Percentiles rank a stretch among this genome's conserved stretches.
Conservation (phyloP, 768 basidiomycete genomes). For the Lyophyllum shimeji region DNA sequence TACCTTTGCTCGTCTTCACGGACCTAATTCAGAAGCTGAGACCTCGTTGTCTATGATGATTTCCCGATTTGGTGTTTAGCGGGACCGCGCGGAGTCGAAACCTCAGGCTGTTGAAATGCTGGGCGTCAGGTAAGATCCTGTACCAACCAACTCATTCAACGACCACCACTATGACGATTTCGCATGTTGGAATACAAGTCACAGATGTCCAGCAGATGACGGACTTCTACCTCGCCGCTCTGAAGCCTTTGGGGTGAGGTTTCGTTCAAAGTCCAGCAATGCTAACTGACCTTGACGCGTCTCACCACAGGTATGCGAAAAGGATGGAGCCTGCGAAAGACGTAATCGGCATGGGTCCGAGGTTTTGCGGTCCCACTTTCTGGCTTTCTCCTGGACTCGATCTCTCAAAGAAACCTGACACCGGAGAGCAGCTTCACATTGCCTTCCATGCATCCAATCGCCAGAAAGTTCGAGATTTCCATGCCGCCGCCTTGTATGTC, state of each 20-base stretch:
- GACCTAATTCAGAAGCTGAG: not conserved
- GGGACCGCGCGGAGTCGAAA: not conserved
- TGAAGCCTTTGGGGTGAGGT: slow-evolving; percentile 1
- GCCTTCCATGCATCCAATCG: slow-evolving; percentile 4
- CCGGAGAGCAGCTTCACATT: not conserved
- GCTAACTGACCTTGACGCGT: not conserved
- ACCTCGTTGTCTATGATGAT: not conserved
- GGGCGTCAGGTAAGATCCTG: slow-evolving; percentile 1
- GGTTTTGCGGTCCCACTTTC: not conserved
- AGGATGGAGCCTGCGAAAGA: not conserved
- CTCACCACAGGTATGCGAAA: not conserved
- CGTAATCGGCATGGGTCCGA: not conserved
- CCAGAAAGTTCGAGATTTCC: slow-evolving; percentile 5
- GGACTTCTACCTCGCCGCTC: slow-evolving; percentile 1
- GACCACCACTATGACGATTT: slow-evolving; percentile 1
- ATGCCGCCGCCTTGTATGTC: slow-evolving; percentile 5
- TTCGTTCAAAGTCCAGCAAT: not conserved
- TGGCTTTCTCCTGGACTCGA: not conserved
- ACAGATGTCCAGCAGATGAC: not conserved
- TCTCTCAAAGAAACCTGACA: not conserved
- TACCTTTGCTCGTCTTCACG: not conserved
- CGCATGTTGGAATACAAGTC: not conserved
- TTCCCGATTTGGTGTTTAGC: not conserved
- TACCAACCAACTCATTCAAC: not conserved
- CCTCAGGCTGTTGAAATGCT: not conserved